Percentiles rank a stretch among this genome's conserved stretches.
Conservation (phyloP, 2,329 filamentous ascomycete genomes). For the Cladosporium cucumerinum region DNA sequence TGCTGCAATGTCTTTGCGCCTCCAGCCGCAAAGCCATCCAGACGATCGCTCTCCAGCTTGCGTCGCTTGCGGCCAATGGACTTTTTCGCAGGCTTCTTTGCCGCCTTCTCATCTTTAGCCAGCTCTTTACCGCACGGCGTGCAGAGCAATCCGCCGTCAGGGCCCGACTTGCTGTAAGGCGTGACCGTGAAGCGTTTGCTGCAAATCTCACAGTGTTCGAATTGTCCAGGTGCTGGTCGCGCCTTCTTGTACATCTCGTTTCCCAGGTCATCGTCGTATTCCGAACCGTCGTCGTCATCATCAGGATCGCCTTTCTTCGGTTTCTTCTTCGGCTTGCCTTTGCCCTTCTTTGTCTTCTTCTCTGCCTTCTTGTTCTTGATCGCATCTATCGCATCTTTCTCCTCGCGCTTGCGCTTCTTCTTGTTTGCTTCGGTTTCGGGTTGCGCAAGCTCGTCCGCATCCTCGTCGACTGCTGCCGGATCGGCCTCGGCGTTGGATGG, state of each 20-base stretch:
- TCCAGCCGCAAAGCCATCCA: conserved; percentile 67
- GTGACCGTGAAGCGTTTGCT: conserved; percentile 90
- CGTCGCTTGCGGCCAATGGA: conserved; percentile 61
- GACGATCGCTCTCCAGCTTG: conserved; percentile 75
- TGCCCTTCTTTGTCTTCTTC: conserved; percentile 34
- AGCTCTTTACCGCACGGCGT: conserved; percentile 73
- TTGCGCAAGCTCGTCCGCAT: conserved; percentile 26
- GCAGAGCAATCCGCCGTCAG: conserved; percentile 83
- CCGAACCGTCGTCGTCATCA: conserved; percentile 41
- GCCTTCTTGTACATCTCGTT: conserved; percentile 54
- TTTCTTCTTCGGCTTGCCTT: conserved; percentile 49
- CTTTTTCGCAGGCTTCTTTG: conserved; percentile 57
- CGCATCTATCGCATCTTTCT: conserved; percentile 45
- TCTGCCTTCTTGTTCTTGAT: conserved; percentile 38
- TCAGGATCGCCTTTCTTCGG: conserved; percentile 42
- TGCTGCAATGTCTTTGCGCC: conserved; percentile 68
- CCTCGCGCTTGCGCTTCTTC: conserved; percentile 57
- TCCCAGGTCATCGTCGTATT: conserved; percentile 45
- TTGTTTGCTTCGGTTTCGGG: conserved; percentile 39
- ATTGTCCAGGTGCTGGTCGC: conserved; percentile 71
- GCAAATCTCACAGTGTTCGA: conserved; percentile 83
- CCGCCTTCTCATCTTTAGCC: conserved; percentile 61
- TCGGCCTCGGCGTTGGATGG: conserved; percentile 31
- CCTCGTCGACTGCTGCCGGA: conserved; percentile 30
- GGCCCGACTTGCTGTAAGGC: conserved; percentile 76